Evolutionary conservation across 2,329 filamentous ascomycete genomes (phyloP).

Genomic region (Coniosporium tulheliwenetii): DNA sequence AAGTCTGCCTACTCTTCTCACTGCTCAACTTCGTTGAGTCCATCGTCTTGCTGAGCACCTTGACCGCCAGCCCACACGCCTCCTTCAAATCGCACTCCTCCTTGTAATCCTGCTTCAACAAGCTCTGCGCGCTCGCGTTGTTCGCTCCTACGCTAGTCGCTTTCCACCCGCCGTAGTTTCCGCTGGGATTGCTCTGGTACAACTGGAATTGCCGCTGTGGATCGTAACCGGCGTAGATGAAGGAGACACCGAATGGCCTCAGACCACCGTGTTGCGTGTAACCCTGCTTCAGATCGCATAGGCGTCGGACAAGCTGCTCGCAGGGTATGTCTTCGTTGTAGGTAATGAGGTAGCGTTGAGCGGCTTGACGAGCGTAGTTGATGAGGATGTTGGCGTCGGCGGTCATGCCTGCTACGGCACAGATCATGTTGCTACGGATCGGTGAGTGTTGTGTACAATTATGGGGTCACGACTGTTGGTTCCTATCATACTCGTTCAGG

Average conservation of each 20-base stretch:
- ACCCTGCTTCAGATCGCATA: constrained; percentile 97
- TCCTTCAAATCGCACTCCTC: constrained; percentile 94
- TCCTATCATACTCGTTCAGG: constrained; percentile 67
- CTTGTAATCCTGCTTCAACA: constrained; percentile 99
- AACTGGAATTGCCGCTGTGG: constrained; percentile 93
- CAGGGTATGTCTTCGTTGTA: constrained; percentile 99
- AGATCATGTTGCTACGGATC: constrained; percentile 86
- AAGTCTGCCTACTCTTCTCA: constrained; percentile 74
- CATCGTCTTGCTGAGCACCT: constrained; percentile 99
- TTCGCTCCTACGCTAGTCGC: constrained; percentile 95
- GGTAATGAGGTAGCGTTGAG: constrained; percentile 92
- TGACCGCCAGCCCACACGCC: constrained; percentile 92
- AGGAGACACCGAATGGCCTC: constrained; percentile 92
- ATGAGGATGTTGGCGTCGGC: constrained; percentile 99
- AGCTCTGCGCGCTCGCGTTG: constrained; percentile 90
- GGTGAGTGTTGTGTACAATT: neutral
- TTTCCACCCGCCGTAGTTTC: constrained; percentile 99
- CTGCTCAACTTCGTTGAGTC: constrained; percentile 97
- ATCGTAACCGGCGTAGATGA: constrained; percentile 99
- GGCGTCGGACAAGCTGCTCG: constrained; percentile 89
- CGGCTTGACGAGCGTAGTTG: constrained; percentile 96
- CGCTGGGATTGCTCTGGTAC: constrained; percentile 96
- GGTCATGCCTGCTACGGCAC: constrained; percentile 96
- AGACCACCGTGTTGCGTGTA: constrained; percentile 99
- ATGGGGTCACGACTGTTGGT: no score